Percentiles rank a stretch among this genome's conserved stretches.
Conservation (phyloP, 306 rosid species). For the Urtica urens region DNA sequence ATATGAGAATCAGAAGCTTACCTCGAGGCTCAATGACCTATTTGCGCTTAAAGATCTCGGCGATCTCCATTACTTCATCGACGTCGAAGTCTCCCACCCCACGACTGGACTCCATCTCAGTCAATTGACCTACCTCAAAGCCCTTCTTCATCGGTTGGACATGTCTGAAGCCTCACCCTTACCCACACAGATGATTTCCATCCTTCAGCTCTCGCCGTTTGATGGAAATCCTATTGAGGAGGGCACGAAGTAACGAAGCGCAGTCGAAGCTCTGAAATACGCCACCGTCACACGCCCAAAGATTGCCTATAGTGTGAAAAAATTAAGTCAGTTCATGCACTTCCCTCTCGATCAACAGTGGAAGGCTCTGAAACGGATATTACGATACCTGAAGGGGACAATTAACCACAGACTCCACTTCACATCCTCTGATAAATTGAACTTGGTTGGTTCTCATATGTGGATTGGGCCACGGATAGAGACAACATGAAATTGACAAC, state of each 20-base stretch:
- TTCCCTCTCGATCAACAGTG: too few species aligned
- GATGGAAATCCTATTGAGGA: not conserved
- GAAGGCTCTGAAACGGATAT: too few species aligned
- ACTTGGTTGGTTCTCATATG: not conserved
- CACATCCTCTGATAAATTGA: not conserved
- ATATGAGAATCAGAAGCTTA: not conserved
- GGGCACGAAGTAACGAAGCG: not conserved
- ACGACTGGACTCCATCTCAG: not conserved
- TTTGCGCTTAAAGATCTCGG: not conserved
- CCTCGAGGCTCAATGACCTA: not conserved
- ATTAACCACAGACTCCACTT: not conserved
- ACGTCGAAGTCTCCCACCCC: not conserved
- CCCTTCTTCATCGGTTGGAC: not conserved
- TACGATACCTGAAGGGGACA: too few species aligned
- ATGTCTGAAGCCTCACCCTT: not conserved
- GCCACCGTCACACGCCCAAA: too few species aligned
- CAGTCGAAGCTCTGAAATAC: not conserved
- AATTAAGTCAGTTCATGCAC: too few species aligned
- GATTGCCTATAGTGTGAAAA: not conserved
- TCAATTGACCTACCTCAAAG: not conserved
- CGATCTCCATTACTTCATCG: too few species aligned
- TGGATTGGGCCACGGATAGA: too few species aligned
- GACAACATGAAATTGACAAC: not conserved
- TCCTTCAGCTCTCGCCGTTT: not conserved
- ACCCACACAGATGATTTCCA: not conserved